phyloP scores from a whole-genome alignment of 1,284 basidiomycete species.

The Bondarzewia mesenterica region DNA sequence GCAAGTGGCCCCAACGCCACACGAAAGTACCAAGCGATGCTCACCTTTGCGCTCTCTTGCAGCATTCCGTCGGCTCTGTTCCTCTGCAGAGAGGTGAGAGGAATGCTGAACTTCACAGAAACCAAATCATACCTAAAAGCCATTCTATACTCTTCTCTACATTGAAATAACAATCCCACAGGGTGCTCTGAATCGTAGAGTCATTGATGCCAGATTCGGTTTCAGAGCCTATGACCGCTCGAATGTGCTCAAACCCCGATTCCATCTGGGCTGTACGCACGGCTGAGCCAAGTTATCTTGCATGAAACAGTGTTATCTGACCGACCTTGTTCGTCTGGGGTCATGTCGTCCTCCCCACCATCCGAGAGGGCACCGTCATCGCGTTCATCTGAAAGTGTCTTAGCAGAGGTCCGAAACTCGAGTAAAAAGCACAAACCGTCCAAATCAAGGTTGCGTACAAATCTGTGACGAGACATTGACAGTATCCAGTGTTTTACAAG shows the following conservation, averaged over 20 bases:
- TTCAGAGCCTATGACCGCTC: slow-evolving; percentile 60
- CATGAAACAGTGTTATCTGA: neutral
- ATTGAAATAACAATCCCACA: slow-evolving; percentile 92
- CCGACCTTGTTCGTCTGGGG: slow-evolving; percentile 62
- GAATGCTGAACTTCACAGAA: neutral
- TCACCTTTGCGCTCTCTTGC: slow-evolving; percentile 82
- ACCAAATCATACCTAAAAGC: slow-evolving; percentile 52
- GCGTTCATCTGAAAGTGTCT: slow-evolving; percentile 65
- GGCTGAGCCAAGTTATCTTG: neutral
- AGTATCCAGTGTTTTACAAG: slow-evolving; percentile 11
- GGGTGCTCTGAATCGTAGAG: slow-evolving; percentile 65
- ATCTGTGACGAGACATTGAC: slow-evolving; percentile 83
- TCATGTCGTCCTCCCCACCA: slow-evolving; percentile 55
- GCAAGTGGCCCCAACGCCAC: neutral
- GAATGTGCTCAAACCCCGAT: slow-evolving; percentile 60
- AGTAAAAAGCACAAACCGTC: slow-evolving; percentile 44
- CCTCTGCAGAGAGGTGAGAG: slow-evolving; percentile 34
- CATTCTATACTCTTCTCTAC: slow-evolving; percentile 70
- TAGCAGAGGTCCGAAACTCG: neutral
- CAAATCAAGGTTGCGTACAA: slow-evolving; percentile 84
- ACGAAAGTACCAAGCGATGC: slow-evolving; percentile 17
- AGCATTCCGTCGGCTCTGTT: slow-evolving; percentile 43
- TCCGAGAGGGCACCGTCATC: slow-evolving; percentile 67
- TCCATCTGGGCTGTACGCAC: slow-evolving; percentile 58
- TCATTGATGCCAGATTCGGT: slow-evolving; percentile 65